Percentiles rank a stretch among this genome's conserved stretches.
Conservation (phyloP, 169 alveolate genomes). For the Plasmodium cynomolgi region DNA sequence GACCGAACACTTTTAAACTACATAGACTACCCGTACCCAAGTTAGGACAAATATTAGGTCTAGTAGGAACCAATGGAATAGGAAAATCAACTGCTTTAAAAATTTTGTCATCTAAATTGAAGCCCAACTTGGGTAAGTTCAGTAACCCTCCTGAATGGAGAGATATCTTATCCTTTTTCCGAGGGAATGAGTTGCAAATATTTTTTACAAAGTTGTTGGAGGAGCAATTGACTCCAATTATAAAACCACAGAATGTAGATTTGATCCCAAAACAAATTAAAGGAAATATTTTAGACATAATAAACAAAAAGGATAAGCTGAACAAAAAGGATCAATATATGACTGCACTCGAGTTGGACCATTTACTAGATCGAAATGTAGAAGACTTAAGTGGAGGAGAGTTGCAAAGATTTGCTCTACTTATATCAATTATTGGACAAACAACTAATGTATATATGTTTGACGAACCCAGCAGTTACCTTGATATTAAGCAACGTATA, state of each 20-base stretch:
- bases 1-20: slow-evolving; percentile 98
- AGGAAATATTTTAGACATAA: slow-evolving; percentile 87
- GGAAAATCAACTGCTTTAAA: slow-evolving; percentile 99
- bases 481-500: slow-evolving; percentile 98
- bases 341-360: slow-evolving; percentile 92
- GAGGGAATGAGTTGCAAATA: slow-evolving; percentile 98
- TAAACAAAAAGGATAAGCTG: slow-evolving; percentile 93
- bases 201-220: slow-evolving; percentile 96
- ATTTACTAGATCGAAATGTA: slow-evolving; percentile 94
- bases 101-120: slow-evolving; percentile 95
- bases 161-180: slow-evolving; percentile 94
- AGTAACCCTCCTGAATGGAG: slow-evolving; percentile 97
- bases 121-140: slow-evolving; percentile 98
- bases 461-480: slow-evolving; percentile 99
- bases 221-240: slow-evolving; percentile 95
- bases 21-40: slow-evolving; percentile 99
- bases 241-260: slow-evolving; percentile 99
- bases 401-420: slow-evolving; percentile 97
- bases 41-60: slow-evolving; percentile 96
- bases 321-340: slow-evolving; percentile 88
- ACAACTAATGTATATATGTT: slow-evolving; percentile 97
- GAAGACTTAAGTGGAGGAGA: slow-evolving; percentile 99
- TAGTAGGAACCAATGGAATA: slow-evolving; percentile 94
- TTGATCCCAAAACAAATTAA: slow-evolving; percentile 94
- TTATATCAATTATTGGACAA: slow-evolving; percentile 93